Conservation (phyloP, 805 yeast species). For the Saccharomycopsis amapae region DNA sequence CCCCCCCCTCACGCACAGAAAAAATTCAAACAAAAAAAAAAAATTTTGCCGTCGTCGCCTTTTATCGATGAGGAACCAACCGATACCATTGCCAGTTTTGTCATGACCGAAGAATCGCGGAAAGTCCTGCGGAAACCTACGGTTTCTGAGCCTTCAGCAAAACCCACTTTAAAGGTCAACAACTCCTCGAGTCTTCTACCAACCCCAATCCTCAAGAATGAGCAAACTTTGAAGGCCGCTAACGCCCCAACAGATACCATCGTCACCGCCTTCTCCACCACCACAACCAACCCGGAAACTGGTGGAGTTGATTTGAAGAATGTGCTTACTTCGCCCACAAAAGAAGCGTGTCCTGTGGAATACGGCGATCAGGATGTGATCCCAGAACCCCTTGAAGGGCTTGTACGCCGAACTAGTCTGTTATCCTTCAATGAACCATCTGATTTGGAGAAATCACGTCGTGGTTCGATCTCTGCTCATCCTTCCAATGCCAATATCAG, state of each 20-base stretch:
- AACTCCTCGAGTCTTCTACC: conserved; percentile 13
- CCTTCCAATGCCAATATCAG: conserved; percentile 35
- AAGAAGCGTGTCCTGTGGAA: neutral
- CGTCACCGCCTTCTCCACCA: neutral
- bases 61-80: too few species aligned
- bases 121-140: too few species aligned
- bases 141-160: too few species aligned
- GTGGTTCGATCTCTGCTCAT: conserved; percentile 52
- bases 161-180: conserved; percentile 18
- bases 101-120: too few species aligned
- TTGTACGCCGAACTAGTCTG: conserved; percentile 19
- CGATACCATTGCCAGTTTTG: too few species aligned
- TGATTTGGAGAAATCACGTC: conserved; percentile 36
- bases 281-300: neutral
- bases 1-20: too few species aligned
- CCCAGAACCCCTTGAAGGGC: neutral
- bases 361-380: neutral
- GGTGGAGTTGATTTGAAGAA: conserved; percentile 1
- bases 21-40: too few species aligned
- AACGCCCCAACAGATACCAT: too few species aligned
- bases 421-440: conserved; percentile 45
- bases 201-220: conserved; percentile 17
- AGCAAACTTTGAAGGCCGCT: neutral
- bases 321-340: neutral
- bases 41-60: too few species aligned